A percentile compares a stretch with the other conserved stretches of the same genome.
Conservation (phyloP, 495 filamentous ascomycete genomes). For the Podospora tetraspora region DNA sequence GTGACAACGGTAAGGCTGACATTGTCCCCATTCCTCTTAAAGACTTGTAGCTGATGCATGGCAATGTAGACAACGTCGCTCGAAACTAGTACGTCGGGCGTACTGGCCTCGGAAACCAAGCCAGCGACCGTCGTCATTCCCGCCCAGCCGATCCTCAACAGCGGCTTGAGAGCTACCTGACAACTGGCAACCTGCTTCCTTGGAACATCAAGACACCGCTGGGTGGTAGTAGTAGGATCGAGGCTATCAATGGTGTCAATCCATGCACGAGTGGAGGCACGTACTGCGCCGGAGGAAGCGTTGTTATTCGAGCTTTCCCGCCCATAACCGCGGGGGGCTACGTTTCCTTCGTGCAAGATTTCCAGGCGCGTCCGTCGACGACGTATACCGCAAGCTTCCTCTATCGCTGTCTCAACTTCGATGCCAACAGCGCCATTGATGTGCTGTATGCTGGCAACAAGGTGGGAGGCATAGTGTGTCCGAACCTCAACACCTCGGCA, state of each 20-base stretch:
- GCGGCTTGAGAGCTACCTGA: slow-evolving; percentile 15
- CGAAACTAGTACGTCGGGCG: too few relatives aligned
- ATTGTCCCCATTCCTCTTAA: too few relatives aligned
- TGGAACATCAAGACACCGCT: slow-evolving; percentile 13
- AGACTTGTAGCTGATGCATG: too few relatives aligned
- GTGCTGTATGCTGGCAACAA: slow-evolving; percentile 9
- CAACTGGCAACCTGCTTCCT: slow-evolving; percentile 17
- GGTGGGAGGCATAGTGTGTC: slow-evolving; percentile 1
- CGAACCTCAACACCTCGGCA: not conserved
- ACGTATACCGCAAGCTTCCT: slow-evolving; percentile 16
- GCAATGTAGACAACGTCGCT: too few relatives aligned
- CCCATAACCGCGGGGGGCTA: slow-evolving; percentile 4
- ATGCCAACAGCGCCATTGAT: slow-evolving; percentile 7
- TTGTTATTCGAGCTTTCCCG: slow-evolving; percentile 21
- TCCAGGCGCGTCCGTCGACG: slow-evolving; percentile 15
- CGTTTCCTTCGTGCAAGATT: slow-evolving; percentile 9
- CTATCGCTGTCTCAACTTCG: slow-evolving; percentile 25
- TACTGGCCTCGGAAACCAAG: too few relatives aligned
- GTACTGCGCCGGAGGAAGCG: slow-evolving; percentile 17
- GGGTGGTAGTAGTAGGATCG: slow-evolving; percentile 17
- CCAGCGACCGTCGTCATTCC: slow-evolving; percentile 6
- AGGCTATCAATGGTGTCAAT: slow-evolving; percentile 21
- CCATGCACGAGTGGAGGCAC: slow-evolving; percentile 7
- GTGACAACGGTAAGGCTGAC: too few relatives aligned
- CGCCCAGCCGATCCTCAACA: slow-evolving; percentile 16